Evolutionary conservation across 495 filamentous ascomycete species (phyloP).

Genomic region (Podospora fimiseda): DNA sequence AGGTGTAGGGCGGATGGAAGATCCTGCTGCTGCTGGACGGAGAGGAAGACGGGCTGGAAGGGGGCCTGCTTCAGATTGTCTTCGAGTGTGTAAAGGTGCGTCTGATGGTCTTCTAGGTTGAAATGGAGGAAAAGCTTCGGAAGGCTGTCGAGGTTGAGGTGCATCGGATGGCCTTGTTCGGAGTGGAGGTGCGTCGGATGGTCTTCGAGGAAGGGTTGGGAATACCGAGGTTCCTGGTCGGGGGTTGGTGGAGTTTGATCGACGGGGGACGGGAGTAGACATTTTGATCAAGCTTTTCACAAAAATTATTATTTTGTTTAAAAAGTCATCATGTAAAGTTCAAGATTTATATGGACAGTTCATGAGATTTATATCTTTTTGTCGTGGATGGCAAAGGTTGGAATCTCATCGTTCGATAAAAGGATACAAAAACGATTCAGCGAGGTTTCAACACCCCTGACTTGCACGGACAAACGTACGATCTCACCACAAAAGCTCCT

Average conservation of each 20-base stretch:
- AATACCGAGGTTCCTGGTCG: conserved; percentile 18
- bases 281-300: no score
- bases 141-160: background rate
- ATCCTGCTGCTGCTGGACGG: background rate
- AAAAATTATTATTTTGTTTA: no score
- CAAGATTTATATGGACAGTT: no score
- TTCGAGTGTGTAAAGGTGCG: background rate
- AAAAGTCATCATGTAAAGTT: no score
- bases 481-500: background rate
- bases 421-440: conserved; percentile 12
- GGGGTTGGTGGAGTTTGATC: conserved; percentile 21
- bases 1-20: background rate
- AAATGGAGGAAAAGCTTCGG: no score
- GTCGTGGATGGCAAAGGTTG: background rate
- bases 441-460: conserved; percentile 16
- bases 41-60: background rate
- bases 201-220: conserved; percentile 9
- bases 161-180: background rate
- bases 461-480: conserved; percentile 13
- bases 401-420: conserved; percentile 5
- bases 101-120: background rate
- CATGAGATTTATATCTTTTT: background rate
- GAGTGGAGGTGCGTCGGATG: background rate
- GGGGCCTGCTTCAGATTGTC: no score
- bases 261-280: conserved; percentile 11